Percentiles rank a stretch among this genome's conserved stretches.
phyloP scores from a whole-genome alignment of 306 rosid species.

The Lathyrus aphaca region DNA sequence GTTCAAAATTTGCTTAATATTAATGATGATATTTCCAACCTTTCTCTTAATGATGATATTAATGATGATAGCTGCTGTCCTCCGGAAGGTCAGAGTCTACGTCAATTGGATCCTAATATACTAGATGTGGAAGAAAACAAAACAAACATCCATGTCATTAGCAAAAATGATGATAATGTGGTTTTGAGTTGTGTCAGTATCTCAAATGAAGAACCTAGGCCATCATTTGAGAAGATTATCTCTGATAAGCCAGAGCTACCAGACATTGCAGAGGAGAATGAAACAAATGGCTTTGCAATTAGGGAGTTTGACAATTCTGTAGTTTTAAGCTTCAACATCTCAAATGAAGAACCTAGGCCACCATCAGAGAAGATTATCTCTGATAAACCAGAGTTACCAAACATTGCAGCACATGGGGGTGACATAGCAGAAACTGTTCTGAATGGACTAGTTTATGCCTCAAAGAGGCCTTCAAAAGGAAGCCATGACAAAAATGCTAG shows the following conservation, averaged over 20 bases:
- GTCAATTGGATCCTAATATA: slow-evolving; percentile 26
- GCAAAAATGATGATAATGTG: slow-evolving; percentile 33
- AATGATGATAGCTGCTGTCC: slow-evolving; percentile 13
- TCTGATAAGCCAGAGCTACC: background rate
- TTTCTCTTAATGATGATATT: no score
- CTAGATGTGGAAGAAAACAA: slow-evolving; percentile 29
- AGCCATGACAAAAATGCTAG: slow-evolving; percentile 24
- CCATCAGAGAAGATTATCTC: slow-evolving; percentile 46
- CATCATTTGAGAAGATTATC: slow-evolving; percentile 48
- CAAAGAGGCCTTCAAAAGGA: slow-evolving; percentile 34
- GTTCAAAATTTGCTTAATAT: slow-evolving; percentile 28
- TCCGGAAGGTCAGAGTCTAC: slow-evolving; percentile 31
- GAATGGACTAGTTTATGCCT: slow-evolving; percentile 37
- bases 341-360: slow-evolving; percentile 45
- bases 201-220: slow-evolving; percentile 43
- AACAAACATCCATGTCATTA: slow-evolving; percentile 20
- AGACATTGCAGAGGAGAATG: slow-evolving; percentile 19
- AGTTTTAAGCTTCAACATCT: slow-evolving; percentile 40
- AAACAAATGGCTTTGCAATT: no score
- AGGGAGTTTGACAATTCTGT: background rate
- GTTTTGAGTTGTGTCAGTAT: slow-evolving; percentile 41
- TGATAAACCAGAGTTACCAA: background rate
- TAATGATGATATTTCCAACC: slow-evolving; percentile 11
- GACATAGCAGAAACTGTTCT: slow-evolving; percentile 27
- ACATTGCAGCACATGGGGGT: slow-evolving; percentile 35